phyloP scores from a whole-genome alignment of 2,329 filamentous ascomycete genomes.

The Pseudofabraea citricarpa region DNA sequence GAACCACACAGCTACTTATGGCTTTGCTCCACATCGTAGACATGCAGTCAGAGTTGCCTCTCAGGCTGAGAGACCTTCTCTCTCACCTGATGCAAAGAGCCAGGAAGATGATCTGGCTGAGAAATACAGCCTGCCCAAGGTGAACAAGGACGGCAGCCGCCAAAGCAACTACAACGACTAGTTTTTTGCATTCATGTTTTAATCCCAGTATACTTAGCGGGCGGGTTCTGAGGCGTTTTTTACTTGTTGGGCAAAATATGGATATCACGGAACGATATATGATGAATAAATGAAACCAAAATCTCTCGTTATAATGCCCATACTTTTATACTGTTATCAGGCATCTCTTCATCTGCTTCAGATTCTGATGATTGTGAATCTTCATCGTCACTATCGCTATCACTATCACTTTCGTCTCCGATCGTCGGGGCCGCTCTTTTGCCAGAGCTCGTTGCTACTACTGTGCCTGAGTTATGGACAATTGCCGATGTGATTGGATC shows the following conservation, averaged over 20 bases:
- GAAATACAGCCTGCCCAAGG: slow-evolving; percentile 41
- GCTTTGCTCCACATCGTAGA: slow-evolving; percentile 50
- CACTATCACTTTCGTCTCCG: slow-evolving; percentile 3
- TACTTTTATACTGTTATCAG: slow-evolving; percentile 41
- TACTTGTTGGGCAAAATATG: no score
- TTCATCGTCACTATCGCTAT: slow-evolving; percentile 9
- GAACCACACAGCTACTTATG: slow-evolving; percentile 51
- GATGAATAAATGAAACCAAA: neutral
- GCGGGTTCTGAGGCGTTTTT: no score
- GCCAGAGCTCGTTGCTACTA: slow-evolving; percentile 29
- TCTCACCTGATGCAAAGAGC: slow-evolving; percentile 33
- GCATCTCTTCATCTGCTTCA: no score
- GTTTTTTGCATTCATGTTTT: no score
- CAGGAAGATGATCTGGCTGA: slow-evolving; percentile 49
- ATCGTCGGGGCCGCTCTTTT: slow-evolving; percentile 15
- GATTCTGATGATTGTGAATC: no score
- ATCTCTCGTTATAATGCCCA: slow-evolving; percentile 34
- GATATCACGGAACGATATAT: neutral
- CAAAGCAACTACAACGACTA: slow-evolving; percentile 54
- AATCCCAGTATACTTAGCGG: neutral
- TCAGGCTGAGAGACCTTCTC: slow-evolving; percentile 26
- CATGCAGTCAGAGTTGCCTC: slow-evolving; percentile 40
- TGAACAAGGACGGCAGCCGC: slow-evolving; percentile 51
- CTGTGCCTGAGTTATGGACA: slow-evolving; percentile 26
- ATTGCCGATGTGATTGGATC: slow-evolving; percentile 25